phyloP scores from a whole-genome alignment of 2,329 filamentous ascomycete genomes.

The Paecilomyces dactylethromorphus region DNA sequence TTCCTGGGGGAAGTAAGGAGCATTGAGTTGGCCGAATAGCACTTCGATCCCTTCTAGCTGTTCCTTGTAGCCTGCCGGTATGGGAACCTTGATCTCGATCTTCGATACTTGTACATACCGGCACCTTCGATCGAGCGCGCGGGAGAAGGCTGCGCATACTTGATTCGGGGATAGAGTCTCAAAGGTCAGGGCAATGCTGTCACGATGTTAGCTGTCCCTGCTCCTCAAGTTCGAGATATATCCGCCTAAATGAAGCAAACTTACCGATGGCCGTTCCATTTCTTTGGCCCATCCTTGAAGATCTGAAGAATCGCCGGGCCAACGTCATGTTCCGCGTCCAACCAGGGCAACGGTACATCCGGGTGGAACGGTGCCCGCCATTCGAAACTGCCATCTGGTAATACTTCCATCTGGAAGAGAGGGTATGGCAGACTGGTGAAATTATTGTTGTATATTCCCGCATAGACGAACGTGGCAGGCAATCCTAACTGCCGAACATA shows the following conservation, averaged over 20 bases:
- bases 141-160: constrained; percentile 72
- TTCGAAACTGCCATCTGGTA: constrained; percentile 74
- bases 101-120: constrained; percentile 65
- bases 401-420: constrained; percentile 89
- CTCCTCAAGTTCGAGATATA: background rate
- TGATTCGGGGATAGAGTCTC: constrained; percentile 79
- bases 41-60: constrained; percentile 66
- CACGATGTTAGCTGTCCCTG: constrained; percentile 3
- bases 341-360: constrained; percentile 81
- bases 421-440: constrained; percentile 91
- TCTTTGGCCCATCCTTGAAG: constrained; percentile 83
- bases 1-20: constrained; percentile 58
- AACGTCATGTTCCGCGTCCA: constrained; percentile 94
- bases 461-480: constrained; percentile 88
- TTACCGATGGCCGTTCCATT: constrained; percentile 71
- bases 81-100: constrained; percentile 77
- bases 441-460: constrained; percentile 98
- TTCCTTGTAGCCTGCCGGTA: constrained; percentile 80
- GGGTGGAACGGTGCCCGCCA: constrained; percentile 95
- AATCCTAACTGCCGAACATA: constrained; percentile 78
- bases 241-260: constrained; percentile 13
- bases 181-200: constrained; percentile 79
- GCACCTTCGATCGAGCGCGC: constrained; percentile 70
- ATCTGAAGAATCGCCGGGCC: constrained; percentile 87
- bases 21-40: constrained; percentile 52